Base-by-base conservation (phyloP, 805 yeast genomes). In the Danielozyma ontarioensis region DNA sequence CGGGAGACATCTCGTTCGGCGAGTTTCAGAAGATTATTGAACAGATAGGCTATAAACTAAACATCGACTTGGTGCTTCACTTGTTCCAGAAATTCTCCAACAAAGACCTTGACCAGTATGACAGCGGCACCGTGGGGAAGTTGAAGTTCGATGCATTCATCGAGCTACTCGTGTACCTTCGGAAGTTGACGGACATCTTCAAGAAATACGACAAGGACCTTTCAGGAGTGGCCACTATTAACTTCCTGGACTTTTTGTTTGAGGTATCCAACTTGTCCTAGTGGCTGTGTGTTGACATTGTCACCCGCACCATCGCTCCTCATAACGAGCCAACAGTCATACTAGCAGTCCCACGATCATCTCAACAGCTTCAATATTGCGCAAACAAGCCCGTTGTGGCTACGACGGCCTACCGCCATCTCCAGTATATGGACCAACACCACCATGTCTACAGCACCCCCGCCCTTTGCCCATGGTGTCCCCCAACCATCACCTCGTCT, bases 61-160 rank as follows among this genome's bases (percentile, higher is more conserved):
- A 78, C 33, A 66, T 74, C 13, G 74, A 70, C 44, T 67, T 78
- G 42, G 78, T 77, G 17, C 63, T 73, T 29, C 76, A 72, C 47
- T 57, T 82, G 36, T 81, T 79, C 49, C 73, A 68, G 42, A 70
- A 69, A 36, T 80, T 78, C 49, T 68, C 79, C 27, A 50, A 53
- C 41, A 57, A 57, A 25, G 70, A 62, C 16, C 39, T 48, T 18
- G 40, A 42, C 25, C 44, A 47, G 25, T 55, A 53, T 31, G 46
- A 42, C 13, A 32, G 43, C 13, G 55, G 48, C 13, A 39, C 55
- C 0, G 59, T 64, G 21, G 71, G 71, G 1, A 64, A 59, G 37
- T 52, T 86, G 57, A 78, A 83, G 38, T 86, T 86, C 55, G 95
- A 86, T 53, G 71, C 77, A 54, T 86, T 86, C 57, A 87, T 86